These are phyloP conservation scores for Termitomyces sp. DNA, from an alignment of 768 basidiomycete genomes.

Conservation along the genomic window DNA sequence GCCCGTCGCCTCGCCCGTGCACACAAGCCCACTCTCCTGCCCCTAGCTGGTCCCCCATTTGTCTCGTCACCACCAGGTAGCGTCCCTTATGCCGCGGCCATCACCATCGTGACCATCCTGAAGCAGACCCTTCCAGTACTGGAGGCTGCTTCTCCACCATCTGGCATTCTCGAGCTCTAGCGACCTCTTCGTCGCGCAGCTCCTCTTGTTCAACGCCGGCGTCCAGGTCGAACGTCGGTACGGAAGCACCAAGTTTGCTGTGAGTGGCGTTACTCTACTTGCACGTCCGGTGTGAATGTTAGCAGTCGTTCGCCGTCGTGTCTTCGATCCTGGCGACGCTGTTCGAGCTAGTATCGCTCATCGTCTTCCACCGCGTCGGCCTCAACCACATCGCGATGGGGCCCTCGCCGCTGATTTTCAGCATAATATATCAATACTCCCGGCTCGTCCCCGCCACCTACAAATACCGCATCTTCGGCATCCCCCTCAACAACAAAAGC, in stretches of 20 bases:
- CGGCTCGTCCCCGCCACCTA: constrained; percentile 75
- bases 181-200: constrained; percentile 72
- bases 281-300: no score
- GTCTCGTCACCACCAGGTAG: constrained; percentile 84
- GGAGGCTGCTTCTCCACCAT: constrained; percentile 73
- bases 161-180: constrained; percentile 79
- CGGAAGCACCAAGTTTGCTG: constrained; percentile 84
- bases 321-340: constrained; percentile 62
- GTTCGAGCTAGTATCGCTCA: constrained; percentile 58
- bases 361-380: constrained; percentile 61
- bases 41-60: constrained; percentile 84
- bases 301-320: constrained; percentile 75
- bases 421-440: constrained; percentile 77
- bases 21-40: background rate
- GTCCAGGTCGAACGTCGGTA: constrained; percentile 79
- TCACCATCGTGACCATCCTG: constrained; percentile 18
- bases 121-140: constrained; percentile 71
- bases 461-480: constrained; percentile 68
- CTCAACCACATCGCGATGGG: constrained; percentile 75
- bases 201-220: constrained; percentile 68
- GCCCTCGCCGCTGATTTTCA: constrained; percentile 71
- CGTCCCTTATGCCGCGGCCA: constrained; percentile 6
- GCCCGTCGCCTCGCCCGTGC: no score
- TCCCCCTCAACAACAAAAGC: constrained; percentile 72
- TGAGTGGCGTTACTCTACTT: no score